phyloP scores from a whole-genome alignment of 1,139 yeast genomes.

The Pichia sp. region DNA sequence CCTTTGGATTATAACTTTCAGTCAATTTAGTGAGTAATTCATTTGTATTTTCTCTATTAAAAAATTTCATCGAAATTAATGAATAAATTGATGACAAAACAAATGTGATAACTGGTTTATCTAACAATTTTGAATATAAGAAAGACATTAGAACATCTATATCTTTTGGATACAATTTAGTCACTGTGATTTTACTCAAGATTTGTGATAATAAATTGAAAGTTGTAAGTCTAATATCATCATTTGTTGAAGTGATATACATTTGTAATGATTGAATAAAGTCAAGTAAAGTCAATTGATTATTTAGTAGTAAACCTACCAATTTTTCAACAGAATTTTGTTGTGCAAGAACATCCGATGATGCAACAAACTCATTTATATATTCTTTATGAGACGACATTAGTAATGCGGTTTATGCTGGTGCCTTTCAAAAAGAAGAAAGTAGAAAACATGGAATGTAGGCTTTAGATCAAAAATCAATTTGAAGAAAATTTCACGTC shows the following conservation, averaged over 20 bases:
- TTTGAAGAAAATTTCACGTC: neutral
- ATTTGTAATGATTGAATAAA: conserved; percentile 15
- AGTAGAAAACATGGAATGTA: too few relatives aligned
- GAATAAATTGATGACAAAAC: conserved; percentile 52
- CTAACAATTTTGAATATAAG: conserved; percentile 59
- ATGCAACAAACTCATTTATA: conserved; percentile 12
- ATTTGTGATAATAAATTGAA: conserved; percentile 53
- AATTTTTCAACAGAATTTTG: conserved; percentile 1
- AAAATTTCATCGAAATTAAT: conserved; percentile 44
- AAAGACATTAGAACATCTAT: conserved; percentile 62
- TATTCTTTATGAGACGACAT: conserved; percentile 11
- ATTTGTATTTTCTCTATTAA: conserved; percentile 29
- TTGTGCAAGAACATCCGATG: conserved; percentile 4
- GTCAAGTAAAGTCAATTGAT: conserved; percentile 8
- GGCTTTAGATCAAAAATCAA: too few relatives aligned
- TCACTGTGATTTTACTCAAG: conserved; percentile 34
- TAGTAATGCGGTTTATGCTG: neutral
- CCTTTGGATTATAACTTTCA: conserved; percentile 51
- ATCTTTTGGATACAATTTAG: conserved; percentile 52
- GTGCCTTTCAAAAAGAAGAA: too few relatives aligned
- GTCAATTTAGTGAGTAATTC: conserved; percentile 38
- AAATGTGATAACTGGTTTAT: conserved; percentile 46
- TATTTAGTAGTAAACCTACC: conserved; percentile 7
- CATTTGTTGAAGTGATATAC: conserved; percentile 63
- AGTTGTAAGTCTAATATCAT: conserved; percentile 45